Conservation (phyloP, 371 early-diverging fungal species). For the Fennellomyces sp. region DNA sequence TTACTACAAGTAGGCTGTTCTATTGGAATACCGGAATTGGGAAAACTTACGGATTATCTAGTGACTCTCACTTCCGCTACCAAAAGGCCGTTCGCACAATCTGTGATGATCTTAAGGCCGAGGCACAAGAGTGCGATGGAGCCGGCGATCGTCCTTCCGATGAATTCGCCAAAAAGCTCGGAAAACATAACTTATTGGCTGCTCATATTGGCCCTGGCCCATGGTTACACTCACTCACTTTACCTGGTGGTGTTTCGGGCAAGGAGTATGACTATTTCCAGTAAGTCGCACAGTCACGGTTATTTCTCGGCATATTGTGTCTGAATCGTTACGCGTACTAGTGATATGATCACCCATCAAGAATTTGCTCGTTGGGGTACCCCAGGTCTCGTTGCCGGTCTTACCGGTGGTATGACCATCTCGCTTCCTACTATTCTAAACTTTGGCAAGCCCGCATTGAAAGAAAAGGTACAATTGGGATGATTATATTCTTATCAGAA, state of each 20-base stretch:
- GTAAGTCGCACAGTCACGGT: constrained; percentile 19
- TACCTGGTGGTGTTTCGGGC: constrained; percentile 50
- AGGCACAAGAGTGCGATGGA: constrained; percentile 45
- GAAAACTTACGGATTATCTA: not conserved
- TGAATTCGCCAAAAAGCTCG: constrained; percentile 53
- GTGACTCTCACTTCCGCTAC: constrained; percentile 62
- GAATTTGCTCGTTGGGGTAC: constrained; percentile 64
- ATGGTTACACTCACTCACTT: constrained; percentile 26
- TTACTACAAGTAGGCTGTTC: constrained; percentile 54
- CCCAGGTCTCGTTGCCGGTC: constrained; percentile 41
- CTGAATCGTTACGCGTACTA: not conserved
- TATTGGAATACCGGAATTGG: not conserved
- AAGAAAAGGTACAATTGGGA: constrained; percentile 46
- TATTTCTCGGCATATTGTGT: not conserved
- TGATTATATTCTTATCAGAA: not conserved
- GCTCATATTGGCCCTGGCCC: constrained; percentile 40
- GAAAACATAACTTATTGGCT: constrained; percentile 31
- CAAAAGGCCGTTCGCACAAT: constrained; percentile 58
- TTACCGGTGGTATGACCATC: constrained; percentile 38
- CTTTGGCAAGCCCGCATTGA: constrained; percentile 26
- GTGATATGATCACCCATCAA: constrained; percentile 75
- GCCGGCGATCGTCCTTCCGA: constrained; percentile 40
- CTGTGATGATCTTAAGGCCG: constrained; percentile 43
- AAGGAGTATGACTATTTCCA: constrained; percentile 73
- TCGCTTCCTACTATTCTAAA: constrained; percentile 60